phyloP scores from a whole-genome alignment of 169 alveolate species.

The Plasmodium chabaudi region DNA sequence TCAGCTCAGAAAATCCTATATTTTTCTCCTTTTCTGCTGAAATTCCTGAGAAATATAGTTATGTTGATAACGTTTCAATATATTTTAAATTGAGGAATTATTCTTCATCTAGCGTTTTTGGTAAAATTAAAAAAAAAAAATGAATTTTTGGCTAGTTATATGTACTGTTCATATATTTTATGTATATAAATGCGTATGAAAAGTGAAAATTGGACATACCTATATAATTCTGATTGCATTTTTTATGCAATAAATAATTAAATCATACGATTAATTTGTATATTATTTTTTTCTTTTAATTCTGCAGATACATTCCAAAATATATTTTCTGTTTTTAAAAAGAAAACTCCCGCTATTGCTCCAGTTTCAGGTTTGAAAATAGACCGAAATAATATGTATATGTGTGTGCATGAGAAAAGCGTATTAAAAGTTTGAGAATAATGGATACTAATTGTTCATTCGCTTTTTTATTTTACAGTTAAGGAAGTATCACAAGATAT shows the following conservation, averaged over 20 bases:
- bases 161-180: background rate
- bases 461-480: constrained; percentile 9
- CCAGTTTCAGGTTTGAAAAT: constrained; percentile 15
- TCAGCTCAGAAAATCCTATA: constrained; percentile 11
- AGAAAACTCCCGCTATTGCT: background rate
- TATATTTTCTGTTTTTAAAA: constrained; percentile 12
- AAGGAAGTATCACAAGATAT: constrained; percentile 40
- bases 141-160: background rate
- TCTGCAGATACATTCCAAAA: constrained; percentile 11
- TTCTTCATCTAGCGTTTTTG: constrained; percentile 27
- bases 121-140: background rate
- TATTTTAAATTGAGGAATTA: constrained; percentile 2
- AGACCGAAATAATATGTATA: background rate
- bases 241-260: too few species aligned
- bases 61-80: constrained; percentile 11
- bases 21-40: constrained; percentile 38
- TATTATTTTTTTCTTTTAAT: background rate
- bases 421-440: too few species aligned
- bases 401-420: background rate
- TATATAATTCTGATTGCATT: too few species aligned
- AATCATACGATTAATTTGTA: too few species aligned
- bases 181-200: background rate
- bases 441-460: background rate
- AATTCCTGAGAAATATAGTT: constrained; percentile 20
- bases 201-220: too few species aligned